Conservation (phyloP, 257 asterid genomes). For the Penstemon newberryi region DNA sequence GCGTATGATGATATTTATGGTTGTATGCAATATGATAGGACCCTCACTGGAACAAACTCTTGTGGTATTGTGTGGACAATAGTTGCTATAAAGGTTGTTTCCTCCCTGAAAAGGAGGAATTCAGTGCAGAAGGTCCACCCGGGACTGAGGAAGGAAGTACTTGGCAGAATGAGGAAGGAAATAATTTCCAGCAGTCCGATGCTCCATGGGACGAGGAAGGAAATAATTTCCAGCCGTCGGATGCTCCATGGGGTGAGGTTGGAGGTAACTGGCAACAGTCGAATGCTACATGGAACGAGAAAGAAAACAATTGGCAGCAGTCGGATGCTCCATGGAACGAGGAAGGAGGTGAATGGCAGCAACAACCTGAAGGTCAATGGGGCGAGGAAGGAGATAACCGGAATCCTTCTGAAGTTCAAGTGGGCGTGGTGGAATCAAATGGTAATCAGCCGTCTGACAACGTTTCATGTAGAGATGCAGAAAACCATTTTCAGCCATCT, state of each 20-base stretch:
- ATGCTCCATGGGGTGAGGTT: neutral
- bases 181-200: slow-evolving; percentile 9
- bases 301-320: slow-evolving; percentile 21
- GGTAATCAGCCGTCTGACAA: slow-evolving; percentile 8
- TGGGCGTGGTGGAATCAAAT: slow-evolving; percentile 1
- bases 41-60: slow-evolving; percentile 67
- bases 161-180: slow-evolving; percentile 16
- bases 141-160: neutral
- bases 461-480: neutral
- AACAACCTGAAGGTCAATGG: neutral
- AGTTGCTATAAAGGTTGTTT: slow-evolving; percentile 84
- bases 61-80: slow-evolving; percentile 87
- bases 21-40: slow-evolving; percentile 55
- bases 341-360: slow-evolving; percentile 16
- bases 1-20: slow-evolving; percentile 20
- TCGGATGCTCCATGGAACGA: slow-evolving; percentile 35
- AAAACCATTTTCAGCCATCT: slow-evolving; percentile 19
- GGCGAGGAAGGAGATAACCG: slow-evolving; percentile 5
- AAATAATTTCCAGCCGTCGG: neutral
- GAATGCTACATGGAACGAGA: slow-evolving; percentile 20
- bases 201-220: slow-evolving; percentile 14
- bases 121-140: slow-evolving; percentile 25
- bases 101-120: slow-evolving; percentile 58
- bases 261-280: neutral
- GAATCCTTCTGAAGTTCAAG: slow-evolving; percentile 8